Evolutionary conservation across 164 flowering plant species (phyloP).

Genomic region (Berberis thunbergii): DNA sequence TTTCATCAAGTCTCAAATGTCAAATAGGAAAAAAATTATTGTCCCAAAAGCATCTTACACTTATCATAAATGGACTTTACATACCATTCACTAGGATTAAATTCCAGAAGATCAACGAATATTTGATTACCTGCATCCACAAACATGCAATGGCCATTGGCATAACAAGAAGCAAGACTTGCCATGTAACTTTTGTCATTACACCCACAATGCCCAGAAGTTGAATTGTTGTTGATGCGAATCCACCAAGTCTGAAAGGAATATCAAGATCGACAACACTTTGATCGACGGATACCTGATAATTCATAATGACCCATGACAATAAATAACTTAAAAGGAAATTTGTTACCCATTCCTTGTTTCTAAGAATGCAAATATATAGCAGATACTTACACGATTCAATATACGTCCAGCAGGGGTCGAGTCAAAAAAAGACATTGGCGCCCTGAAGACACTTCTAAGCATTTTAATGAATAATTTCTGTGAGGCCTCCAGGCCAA

Average conservation of each 20-base stretch:
- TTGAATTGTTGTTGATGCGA: slow-evolving; percentile 95
- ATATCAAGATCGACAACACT: slow-evolving; percentile 99
- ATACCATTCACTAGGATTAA: neutral
- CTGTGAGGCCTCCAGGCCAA: slow-evolving; percentile 94
- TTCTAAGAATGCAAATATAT: neutral
- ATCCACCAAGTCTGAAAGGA: slow-evolving; percentile 98
- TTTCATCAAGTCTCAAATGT: no score
- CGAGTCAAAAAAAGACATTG: slow-evolving; percentile 97
- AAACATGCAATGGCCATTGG: slow-evolving; percentile 96
- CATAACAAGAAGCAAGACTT: slow-evolving; percentile 82
- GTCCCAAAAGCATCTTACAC: no score
- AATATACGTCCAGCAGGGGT: slow-evolving; percentile 94
- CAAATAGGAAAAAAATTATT: no score
- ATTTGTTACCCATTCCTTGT: neutral
- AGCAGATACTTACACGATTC: slow-evolving; percentile 75
- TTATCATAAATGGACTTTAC: neutral
- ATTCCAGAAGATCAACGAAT: neutral
- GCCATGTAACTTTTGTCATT: slow-evolving; percentile 95
- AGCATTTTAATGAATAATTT: slow-evolving; percentile 87
- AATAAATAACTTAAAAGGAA: slow-evolving; percentile 7
- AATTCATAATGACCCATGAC: slow-evolving; percentile 8
- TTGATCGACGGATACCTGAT: slow-evolving; percentile 96
- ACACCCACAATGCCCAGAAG: slow-evolving; percentile 95
- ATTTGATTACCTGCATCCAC: slow-evolving; percentile 92
- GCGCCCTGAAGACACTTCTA: slow-evolving; percentile 69